Conservation (phyloP, 2,329 filamentous ascomycete genomes). For the Raffaelea albimanens region DNA sequence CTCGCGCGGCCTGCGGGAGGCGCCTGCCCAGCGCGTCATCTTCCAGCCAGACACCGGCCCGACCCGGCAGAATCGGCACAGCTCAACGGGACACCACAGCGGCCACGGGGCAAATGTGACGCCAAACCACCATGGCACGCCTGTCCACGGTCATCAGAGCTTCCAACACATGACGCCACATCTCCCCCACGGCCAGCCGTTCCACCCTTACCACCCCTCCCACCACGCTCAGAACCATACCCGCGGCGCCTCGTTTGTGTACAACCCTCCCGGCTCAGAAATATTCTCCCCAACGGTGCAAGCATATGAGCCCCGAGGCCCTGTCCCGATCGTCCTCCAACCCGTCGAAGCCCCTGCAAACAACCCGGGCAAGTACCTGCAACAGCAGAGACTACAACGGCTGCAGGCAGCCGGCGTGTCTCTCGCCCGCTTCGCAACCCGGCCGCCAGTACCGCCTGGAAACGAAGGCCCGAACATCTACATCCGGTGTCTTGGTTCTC, state of each 20-base stretch:
- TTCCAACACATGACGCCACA: constrained; percentile 12
- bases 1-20: constrained; percentile 62
- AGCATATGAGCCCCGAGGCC: constrained; percentile 57
- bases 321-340: constrained; percentile 54
- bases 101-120: constrained; percentile 16
- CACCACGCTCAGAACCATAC: constrained; percentile 17
- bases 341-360: constrained; percentile 68
- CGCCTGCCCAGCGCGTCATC: constrained; percentile 74
- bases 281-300: constrained; percentile 51
- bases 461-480: constrained; percentile 85
- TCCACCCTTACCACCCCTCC: constrained; percentile 16
- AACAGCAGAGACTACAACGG: constrained; percentile 38
- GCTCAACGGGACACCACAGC: constrained; percentile 31
- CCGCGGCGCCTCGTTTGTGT: constrained; percentile 34
- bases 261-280: constrained; percentile 46
- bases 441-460: constrained; percentile 39
- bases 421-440: constrained; percentile 40
- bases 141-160: constrained; percentile 1
- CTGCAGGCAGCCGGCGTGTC: constrained; percentile 30
- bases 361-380: constrained; percentile 58
- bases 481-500: constrained; percentile 71
- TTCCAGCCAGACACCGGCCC: constrained; percentile 73
- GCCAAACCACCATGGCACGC: constrained; percentile 13
- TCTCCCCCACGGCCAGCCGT: constrained; percentile 15
- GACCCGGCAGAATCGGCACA: constrained; percentile 52